These are phyloP conservation scores for Neonectria punicea DNA, from an alignment of 2,329 filamentous ascomycete species.

Conservation along the genomic window DNA sequence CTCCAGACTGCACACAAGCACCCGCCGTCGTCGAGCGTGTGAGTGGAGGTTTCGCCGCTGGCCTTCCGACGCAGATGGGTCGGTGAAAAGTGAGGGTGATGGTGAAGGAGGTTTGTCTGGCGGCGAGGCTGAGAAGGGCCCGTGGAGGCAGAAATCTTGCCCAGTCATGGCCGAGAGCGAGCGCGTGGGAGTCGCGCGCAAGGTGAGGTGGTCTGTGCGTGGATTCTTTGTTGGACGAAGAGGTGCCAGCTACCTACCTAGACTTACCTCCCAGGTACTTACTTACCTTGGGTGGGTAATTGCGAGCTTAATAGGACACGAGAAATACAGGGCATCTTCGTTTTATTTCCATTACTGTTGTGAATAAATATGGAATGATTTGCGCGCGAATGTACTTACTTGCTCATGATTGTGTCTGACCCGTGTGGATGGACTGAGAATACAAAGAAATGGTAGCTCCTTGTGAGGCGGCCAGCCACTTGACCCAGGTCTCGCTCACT, in stretches of 20 bases:
- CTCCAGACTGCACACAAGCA: constrained; percentile 23
- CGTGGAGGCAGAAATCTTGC: constrained; percentile 21
- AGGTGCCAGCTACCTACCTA: background rate
- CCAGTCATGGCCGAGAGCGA: constrained; percentile 35
- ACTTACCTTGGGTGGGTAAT: too few species aligned
- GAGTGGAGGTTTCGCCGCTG: constrained; percentile 31
- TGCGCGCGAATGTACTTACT: too few species aligned
- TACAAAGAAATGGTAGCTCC: background rate
- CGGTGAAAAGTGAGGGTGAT: constrained; percentile 22
- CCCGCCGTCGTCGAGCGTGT: constrained; percentile 27
- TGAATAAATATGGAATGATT: too few species aligned
- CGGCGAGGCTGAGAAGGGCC: constrained; percentile 39
- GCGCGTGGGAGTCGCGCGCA: constrained; percentile 17
- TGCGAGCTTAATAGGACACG: too few species aligned
- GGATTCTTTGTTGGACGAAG: background rate
- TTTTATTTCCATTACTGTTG: too few species aligned
- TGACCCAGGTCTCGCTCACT: background rate
- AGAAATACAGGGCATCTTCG: background rate
- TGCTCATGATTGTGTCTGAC: too few species aligned
- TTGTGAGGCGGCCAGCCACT: background rate
- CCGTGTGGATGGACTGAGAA: background rate
- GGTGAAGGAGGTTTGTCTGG: constrained; percentile 32
- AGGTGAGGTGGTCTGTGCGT: constrained; percentile 19
- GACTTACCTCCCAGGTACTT: too few species aligned
- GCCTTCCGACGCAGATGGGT: constrained; percentile 32